phyloP scores from a whole-genome alignment of 345 rosid genomes.

The Cardamine resedifolia region DNA sequence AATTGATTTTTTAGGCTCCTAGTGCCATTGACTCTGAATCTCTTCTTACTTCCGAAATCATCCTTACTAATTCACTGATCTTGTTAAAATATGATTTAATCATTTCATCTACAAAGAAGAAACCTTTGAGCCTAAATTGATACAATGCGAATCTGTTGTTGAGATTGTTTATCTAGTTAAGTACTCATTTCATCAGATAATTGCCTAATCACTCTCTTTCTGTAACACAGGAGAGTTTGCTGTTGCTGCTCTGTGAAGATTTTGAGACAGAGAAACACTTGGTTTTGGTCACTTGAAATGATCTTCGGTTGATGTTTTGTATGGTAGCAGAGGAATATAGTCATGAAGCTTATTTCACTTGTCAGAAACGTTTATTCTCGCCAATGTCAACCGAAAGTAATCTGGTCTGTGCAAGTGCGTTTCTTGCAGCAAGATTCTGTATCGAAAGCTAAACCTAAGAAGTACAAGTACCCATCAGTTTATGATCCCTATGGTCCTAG shows the following conservation, averaged over 20 bases:
- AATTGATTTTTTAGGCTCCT: background rate
- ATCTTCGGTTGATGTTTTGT: conserved; percentile 20
- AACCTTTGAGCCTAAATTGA: background rate
- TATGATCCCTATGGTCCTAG: conserved; percentile 43
- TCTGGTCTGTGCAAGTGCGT: conserved; percentile 34
- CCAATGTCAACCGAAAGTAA: conserved; percentile 2
- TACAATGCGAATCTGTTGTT: background rate
- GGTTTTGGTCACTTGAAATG: background rate
- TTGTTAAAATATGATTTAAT: background rate
- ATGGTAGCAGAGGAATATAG: conserved; percentile 17
- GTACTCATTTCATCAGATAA: background rate
- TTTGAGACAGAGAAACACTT: background rate
- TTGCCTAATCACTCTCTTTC: background rate
- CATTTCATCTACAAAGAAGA: conserved; percentile 1
- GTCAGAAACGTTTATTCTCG: conserved; percentile 25
- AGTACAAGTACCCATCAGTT: conserved; percentile 38
- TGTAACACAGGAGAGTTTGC: conserved; percentile 16
- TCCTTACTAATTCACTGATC: conserved; percentile 7
- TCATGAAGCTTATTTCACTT: conserved; percentile 40
- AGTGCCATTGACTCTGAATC: background rate
- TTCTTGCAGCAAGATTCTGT: conserved; percentile 39
- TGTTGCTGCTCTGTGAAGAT: background rate
- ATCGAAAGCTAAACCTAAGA: conserved; percentile 28
- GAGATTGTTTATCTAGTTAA: background rate
- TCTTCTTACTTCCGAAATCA: background rate